Conservation (phyloP, 2,329 filamentous ascomycete species). For the Penicillium sp. region DNA sequence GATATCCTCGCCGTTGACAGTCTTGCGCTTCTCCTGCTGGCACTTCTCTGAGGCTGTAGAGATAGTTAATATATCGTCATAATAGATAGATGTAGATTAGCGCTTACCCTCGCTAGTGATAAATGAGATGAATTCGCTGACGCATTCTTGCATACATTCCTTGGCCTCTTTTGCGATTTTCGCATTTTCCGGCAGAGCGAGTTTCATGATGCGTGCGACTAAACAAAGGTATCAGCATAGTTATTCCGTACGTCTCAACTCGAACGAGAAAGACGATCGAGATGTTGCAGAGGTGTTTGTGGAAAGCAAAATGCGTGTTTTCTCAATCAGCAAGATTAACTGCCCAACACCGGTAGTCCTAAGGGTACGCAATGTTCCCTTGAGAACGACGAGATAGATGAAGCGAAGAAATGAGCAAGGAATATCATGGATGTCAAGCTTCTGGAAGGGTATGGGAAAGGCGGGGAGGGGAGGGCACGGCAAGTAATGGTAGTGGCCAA, state of each 20-base stretch:
- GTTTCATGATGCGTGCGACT: slow-evolving; percentile 99
- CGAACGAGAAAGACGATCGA: too few relatives aligned
- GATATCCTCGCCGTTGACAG: slow-evolving; percentile 97
- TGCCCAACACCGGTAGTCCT: too few relatives aligned
- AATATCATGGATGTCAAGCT: neutral
- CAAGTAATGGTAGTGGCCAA: slow-evolving; percentile 26
- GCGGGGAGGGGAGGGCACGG: slow-evolving; percentile 27
- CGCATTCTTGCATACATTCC: slow-evolving; percentile 99
- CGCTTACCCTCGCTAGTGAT: slow-evolving; percentile 94
- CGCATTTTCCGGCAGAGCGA: slow-evolving; percentile 92
- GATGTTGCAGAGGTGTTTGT: too few relatives aligned
- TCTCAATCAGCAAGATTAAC: too few relatives aligned
- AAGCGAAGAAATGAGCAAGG: too few relatives aligned
- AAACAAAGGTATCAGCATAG: slow-evolving; percentile 60
- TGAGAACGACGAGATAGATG: too few relatives aligned
- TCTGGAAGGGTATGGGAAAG: slow-evolving; percentile 11
- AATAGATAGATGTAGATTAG: neutral
- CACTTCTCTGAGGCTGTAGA: slow-evolving; percentile 91
- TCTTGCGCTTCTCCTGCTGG: slow-evolving; percentile 98
- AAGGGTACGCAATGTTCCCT: too few relatives aligned
- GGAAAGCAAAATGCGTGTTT: too few relatives aligned
- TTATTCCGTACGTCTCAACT: neutral
- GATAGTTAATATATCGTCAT: neutral
- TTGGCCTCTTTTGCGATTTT: slow-evolving; percentile 99
- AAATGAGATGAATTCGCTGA: slow-evolving; percentile 99